phyloP scores from a whole-genome alignment of 495 filamentous ascomycete genomes.

The Xylaria castorea region DNA sequence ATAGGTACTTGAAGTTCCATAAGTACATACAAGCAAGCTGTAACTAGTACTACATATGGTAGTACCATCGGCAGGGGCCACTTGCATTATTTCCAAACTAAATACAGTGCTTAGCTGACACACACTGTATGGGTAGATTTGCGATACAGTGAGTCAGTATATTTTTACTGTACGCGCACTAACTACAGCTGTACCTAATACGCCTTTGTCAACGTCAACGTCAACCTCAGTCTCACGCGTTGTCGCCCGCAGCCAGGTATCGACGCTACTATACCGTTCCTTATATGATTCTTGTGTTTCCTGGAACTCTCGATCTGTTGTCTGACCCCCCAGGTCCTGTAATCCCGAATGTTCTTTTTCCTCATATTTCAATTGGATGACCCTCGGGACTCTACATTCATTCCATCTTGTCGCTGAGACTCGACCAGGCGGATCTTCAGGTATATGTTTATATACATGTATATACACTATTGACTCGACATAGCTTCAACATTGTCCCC shows the following conservation, averaged over 20 bases:
- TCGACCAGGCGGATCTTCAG: neutral
- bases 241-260: neutral
- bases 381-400: neutral
- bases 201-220: conserved; percentile 7
- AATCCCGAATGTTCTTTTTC: neutral
- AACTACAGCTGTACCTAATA: neutral
- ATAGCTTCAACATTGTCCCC: neutral
- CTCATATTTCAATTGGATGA: neutral
- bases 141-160: neutral
- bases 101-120: neutral
- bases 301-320: neutral
- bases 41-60: too few species aligned
- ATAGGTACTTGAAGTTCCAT: neutral
- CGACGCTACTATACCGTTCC: neutral
- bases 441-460: neutral
- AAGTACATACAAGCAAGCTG: too few species aligned
- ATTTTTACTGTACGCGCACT: neutral
- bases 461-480: neutral
- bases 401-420: neutral
- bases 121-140: neutral
- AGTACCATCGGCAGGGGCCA: neutral
- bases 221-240: neutral
- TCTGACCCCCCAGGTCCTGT: neutral
- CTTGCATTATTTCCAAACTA: neutral
- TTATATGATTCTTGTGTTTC: neutral